phyloP scores from a whole-genome alignment of 1,139 yeast species.

The Martiniozyma asiatica region DNA sequence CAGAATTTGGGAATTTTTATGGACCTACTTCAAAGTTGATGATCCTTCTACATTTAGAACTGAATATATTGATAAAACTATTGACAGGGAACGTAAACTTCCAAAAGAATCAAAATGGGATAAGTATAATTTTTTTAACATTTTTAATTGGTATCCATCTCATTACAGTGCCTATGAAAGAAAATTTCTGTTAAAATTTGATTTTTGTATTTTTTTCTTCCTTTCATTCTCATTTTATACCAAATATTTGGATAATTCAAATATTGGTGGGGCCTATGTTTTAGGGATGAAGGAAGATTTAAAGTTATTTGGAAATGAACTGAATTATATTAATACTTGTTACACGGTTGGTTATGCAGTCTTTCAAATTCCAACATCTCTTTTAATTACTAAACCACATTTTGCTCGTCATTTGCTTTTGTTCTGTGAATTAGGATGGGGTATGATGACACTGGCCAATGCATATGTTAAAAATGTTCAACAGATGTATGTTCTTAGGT shows the following conservation, averaged over 20 bases:
- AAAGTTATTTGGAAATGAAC: constrained; percentile 36
- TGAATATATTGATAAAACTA: constrained; percentile 7
- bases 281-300: constrained; percentile 48
- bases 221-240: constrained; percentile 27
- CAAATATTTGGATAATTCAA: constrained; percentile 36
- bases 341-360: constrained; percentile 50
- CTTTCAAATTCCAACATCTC: constrained; percentile 45
- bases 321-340: constrained; percentile 39
- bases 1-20: too few relatives aligned
- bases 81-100: constrained; percentile 9
- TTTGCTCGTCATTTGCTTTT: constrained; percentile 42
- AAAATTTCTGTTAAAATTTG: constrained; percentile 25
- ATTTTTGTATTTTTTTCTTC: constrained; percentile 25
- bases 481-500: constrained; percentile 14
- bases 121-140: constrained; percentile 16
- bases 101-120: constrained; percentile 4
- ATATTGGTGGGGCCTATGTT: constrained; percentile 45
- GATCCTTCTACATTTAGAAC: constrained; percentile 8
- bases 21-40: constrained; percentile 5
- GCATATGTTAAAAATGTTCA: constrained; percentile 14
- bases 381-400: constrained; percentile 25
- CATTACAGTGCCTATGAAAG: constrained; percentile 14
- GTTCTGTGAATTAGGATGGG: constrained; percentile 23
- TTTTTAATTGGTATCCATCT: constrained; percentile 17
- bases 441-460: constrained; percentile 9